phyloP scores from a whole-genome alignment of 2,329 filamentous ascomycete genomes.

The Orbilia brochopaga region DNA sequence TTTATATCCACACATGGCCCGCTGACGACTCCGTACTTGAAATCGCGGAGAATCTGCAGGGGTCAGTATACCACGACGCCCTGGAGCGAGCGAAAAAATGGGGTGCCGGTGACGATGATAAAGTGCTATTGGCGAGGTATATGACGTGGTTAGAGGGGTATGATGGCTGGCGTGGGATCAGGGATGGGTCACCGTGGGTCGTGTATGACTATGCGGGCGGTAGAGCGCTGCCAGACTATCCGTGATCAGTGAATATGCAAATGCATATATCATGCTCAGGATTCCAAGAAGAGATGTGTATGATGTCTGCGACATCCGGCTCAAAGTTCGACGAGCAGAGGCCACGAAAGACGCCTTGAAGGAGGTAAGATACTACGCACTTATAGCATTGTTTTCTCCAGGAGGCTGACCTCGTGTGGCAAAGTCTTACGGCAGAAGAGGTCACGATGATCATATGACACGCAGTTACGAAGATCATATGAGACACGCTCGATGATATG shows the following conservation, averaged over 20 bases:
- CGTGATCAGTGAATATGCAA: neutral
- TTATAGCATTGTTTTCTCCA: no score
- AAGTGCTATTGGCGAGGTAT: conserved; percentile 16
- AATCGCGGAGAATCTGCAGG: conserved; percentile 13
- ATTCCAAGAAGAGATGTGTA: neutral
- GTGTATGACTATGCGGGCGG: conserved; percentile 26
- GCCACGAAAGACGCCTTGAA: no score
- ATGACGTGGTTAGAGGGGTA: conserved; percentile 28
- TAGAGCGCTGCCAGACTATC: conserved; percentile 2
- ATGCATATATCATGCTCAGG: neutral
- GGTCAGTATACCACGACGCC: conserved; percentile 10
- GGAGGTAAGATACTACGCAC: no score
- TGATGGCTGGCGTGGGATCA: conserved; percentile 12
- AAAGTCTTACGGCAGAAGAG: no score
- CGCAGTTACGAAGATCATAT: no score
- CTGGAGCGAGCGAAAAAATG: conserved; percentile 21
- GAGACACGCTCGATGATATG: no score
- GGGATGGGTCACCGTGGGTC: conserved; percentile 40
- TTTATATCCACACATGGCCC: conserved; percentile 19
- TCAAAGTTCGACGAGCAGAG: no score
- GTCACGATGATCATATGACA: no score
- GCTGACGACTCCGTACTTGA: conserved; percentile 23
- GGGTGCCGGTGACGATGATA: conserved; percentile 8
- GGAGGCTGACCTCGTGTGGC: no score
- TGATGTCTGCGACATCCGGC: no score